A percentile compares a stretch with the other conserved stretches of the same genome.
phyloP scores from a whole-genome alignment of 495 filamentous ascomycete species.

The Corynascus novoguineensis region DNA sequence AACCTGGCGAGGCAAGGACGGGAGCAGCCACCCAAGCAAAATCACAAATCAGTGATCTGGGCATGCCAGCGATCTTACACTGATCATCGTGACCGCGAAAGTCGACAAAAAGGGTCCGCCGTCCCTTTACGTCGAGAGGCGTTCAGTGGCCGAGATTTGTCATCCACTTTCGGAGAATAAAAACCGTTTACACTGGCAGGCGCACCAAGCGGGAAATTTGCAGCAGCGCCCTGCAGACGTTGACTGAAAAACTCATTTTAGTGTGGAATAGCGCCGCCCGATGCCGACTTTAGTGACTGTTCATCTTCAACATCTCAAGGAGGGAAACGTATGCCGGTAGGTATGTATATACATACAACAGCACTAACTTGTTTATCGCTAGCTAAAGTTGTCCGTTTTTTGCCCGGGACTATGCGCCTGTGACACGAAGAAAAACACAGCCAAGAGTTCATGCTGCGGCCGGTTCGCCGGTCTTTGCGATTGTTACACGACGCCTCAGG shows the following conservation, averaged over 20 bases:
- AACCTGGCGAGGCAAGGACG: too few species aligned
- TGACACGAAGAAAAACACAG: background rate
- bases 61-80: too few species aligned
- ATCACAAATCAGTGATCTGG: too few species aligned
- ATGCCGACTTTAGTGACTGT: background rate
- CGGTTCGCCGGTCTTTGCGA: background rate
- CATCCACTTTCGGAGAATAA: background rate
- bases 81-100: too few species aligned
- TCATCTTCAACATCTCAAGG: too few species aligned
- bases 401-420: background rate
- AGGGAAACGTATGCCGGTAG: too few species aligned
- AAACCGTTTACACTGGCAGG: background rate
- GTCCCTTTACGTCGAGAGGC: too few species aligned
- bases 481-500: too few species aligned
- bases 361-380: background rate
- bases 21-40: too few species aligned
- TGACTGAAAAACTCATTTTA: background rate
- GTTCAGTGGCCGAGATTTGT: too few species aligned
- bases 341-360: too few species aligned
- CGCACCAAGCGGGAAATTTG: background rate
- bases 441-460: background rate
- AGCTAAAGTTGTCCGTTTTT: background rate
- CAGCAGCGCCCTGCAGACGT: background rate
- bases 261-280: background rate
- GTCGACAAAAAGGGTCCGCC: too few species aligned